Evolutionary conservation across 1,284 basidiomycete species (phyloP).

Genomic region (Austroboletus novae-zelandiae): DNA sequence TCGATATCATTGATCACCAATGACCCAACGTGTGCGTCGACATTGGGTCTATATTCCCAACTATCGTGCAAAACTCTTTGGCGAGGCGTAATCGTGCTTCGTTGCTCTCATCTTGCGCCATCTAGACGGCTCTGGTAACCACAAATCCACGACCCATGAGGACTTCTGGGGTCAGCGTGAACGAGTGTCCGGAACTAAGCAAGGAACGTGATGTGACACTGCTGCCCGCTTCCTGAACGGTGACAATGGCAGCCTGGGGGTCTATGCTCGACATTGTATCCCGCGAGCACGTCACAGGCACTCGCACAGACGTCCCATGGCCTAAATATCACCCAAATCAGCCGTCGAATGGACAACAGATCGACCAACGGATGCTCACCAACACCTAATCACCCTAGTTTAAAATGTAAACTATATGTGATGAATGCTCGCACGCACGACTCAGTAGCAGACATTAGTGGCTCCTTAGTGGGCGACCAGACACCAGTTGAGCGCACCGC

Average conservation of each 20-base stretch:
- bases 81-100: slow-evolving; percentile 77
- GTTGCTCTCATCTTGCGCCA: slow-evolving; percentile 56
- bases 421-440: slow-evolving; percentile 1
- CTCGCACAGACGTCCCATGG: slow-evolving; percentile 86
- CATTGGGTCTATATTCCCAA: slow-evolving; percentile 52
- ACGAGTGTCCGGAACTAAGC: slow-evolving; percentile 39
- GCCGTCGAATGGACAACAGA: background rate
- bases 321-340: slow-evolving; percentile 5
- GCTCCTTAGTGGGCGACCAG: slow-evolving; percentile 81
- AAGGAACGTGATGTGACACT: slow-evolving; percentile 62
- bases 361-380: slow-evolving; percentile 37
- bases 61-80: slow-evolving; percentile 79
- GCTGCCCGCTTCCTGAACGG: slow-evolving; percentile 87
- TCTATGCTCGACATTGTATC: background rate
- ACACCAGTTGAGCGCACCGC: slow-evolving; percentile 81
- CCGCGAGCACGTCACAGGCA: slow-evolving; percentile 4
- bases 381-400: slow-evolving; percentile 86
- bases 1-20: too few species aligned
- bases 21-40: slow-evolving; percentile 1
- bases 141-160: slow-evolving; percentile 86
- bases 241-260: slow-evolving; percentile 76
- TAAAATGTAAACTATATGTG: slow-evolving; percentile 1
- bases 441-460: slow-evolving; percentile 80
- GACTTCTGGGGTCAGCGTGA: slow-evolving; percentile 63
- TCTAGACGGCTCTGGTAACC: slow-evolving; percentile 67